phyloP scores from a whole-genome alignment of 305 asterid species.

The Lippia alba region DNA sequence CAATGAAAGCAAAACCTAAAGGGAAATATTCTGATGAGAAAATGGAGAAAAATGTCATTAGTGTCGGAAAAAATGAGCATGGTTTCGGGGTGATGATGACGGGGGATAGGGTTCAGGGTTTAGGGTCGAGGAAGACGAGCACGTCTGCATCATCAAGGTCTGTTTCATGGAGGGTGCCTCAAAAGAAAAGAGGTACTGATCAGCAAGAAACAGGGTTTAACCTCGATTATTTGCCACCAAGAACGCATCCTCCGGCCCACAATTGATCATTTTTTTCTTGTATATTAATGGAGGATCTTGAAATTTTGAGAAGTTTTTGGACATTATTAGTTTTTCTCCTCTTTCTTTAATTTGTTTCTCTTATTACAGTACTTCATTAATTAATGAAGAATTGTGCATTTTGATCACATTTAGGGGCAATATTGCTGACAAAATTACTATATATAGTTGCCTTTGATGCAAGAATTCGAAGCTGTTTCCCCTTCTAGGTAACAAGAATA shows the following conservation, averaged over 20 bases:
- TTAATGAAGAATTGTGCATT: no score
- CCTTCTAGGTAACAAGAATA: no score
- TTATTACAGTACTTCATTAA: no score
- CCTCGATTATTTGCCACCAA: slow-evolving; percentile 55
- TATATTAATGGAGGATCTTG: slow-evolving; percentile 11
- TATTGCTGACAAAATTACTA: no score
- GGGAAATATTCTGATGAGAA: slow-evolving; percentile 12
- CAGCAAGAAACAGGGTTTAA: slow-evolving; percentile 44
- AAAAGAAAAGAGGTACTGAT: slow-evolving; percentile 32
- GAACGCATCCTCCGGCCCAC: slow-evolving; percentile 58
- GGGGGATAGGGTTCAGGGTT: background rate
- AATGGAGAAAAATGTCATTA: background rate
- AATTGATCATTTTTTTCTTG: slow-evolving; percentile 29
- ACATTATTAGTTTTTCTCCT: background rate
- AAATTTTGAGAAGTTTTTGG: background rate
- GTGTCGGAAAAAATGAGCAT: no score
- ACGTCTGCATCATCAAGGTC: background rate
- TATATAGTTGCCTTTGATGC: no score
- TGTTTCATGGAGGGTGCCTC: slow-evolving; percentile 40
- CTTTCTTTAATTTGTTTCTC: background rate
- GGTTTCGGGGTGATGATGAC: background rate
- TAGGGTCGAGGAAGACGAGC: background rate
- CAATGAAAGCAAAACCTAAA: slow-evolving; percentile 27
- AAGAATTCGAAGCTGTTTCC: no score
- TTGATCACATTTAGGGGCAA: background rate